Evolutionary conservation across 2,329 filamentous ascomycete species (phyloP).

Genomic region (Pseudopyricularia cyperi): DNA sequence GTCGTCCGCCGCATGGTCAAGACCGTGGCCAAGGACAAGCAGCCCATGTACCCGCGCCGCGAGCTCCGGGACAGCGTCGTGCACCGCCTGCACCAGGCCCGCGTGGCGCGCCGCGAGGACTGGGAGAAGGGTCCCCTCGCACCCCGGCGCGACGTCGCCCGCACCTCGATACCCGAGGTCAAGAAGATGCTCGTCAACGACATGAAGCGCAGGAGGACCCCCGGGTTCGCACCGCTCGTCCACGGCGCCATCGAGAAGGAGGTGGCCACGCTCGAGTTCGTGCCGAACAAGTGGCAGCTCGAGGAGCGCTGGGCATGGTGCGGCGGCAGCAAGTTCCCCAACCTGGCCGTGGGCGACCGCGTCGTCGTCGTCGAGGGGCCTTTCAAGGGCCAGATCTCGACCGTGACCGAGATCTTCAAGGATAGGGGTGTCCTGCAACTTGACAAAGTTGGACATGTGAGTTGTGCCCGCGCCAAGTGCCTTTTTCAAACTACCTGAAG

Average conservation of each 20-base stretch:
- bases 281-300: slow-evolving; percentile 20
- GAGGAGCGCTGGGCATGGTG: slow-evolving; percentile 38
- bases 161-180: not conserved
- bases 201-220: slow-evolving; percentile 28
- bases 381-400: slow-evolving; percentile 73
- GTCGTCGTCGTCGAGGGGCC: slow-evolving; percentile 69
- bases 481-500: too few species aligned
- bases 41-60: slow-evolving; percentile 9
- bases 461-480: slow-evolving; percentile 10
- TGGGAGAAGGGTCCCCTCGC: slow-evolving; percentile 69
- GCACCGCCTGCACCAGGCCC: slow-evolving; percentile 17
- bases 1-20: slow-evolving; percentile 30
- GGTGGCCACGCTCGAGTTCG: not conserved
- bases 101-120: slow-evolving; percentile 52
- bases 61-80: slow-evolving; percentile 19
- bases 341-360: slow-evolving; percentile 57
- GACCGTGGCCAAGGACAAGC: not conserved
- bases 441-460: slow-evolving; percentile 50
- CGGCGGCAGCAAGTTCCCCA: slow-evolving; percentile 42
- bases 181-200: slow-evolving; percentile 28
- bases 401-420: slow-evolving; percentile 44
- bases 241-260: slow-evolving; percentile 1
- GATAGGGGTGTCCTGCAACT: slow-evolving; percentile 46
- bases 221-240: not conserved
- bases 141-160: slow-evolving; percentile 59